Base-by-base conservation (phyloP, 2,329 filamentous ascomycete genomes). In the Dactylellina parvicollis region DNA sequence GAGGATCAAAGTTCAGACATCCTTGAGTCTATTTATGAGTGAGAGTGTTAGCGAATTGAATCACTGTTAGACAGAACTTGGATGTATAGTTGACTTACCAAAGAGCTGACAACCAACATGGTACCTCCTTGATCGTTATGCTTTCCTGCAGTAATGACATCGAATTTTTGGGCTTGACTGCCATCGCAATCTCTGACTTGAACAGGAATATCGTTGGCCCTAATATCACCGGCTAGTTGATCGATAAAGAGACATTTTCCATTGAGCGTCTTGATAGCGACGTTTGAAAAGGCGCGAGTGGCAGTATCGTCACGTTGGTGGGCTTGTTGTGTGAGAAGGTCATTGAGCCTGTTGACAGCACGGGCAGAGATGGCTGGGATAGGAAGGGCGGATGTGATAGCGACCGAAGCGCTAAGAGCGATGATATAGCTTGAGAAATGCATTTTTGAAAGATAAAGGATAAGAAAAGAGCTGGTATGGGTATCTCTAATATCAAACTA, bases 1-100 rank as follows among this genome's bases (percentile, higher is more conserved):
- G 81, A 4, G 83, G 81, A 75, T 88, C 85, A 73, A 86, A 85
- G 79, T 86, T 87, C 76, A 86, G 80, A 77, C 86, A 88, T 44
- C 85, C 86, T 78, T 86, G 83, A 0, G 86, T 87, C 80, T 82
- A 75, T 44, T 26, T 12, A 38, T 32, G 16, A 49, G 36, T 12
- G n/a, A 7, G 2, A 38, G 18, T 4, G 4, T 38, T 20, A 66
- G 75, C 10, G n/a, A 8, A 42, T 9, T n/a, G n/a, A n/a, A 7
- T 38, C 16, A 32, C 12, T 32, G 12, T 16, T 14, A 22, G 14
- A 36, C 34, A 14, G 5, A n/a, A n/a, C n/a, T n/a, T 32, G 20
- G 4, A 40, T 2, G 7, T 54, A n/a, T n/a, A n/a, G n/a, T n/a
- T n/a, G 2, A 77, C 80, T 70, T 75, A 83, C 82, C 75, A 86